These are phyloP conservation scores for Mycena sanguinolenta DNA, from an alignment of 768 basidiomycete species.

Conservation along the genomic window DNA sequence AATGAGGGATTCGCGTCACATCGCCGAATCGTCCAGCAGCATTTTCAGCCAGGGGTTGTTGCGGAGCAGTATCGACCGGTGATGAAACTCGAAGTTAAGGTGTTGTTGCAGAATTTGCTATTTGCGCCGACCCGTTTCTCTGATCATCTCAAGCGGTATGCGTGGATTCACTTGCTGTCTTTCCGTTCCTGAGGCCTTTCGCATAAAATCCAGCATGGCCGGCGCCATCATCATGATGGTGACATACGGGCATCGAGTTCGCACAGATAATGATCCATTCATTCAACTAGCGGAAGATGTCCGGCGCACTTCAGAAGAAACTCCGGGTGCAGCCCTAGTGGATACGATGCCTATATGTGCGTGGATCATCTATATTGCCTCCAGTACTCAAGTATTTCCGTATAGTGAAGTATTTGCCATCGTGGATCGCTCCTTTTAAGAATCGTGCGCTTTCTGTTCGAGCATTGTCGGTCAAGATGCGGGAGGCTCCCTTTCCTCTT, in stretches of 20 bases:
- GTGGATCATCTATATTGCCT: background rate
- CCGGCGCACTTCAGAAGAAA: constrained; percentile 11
- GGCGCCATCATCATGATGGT: constrained; percentile 24
- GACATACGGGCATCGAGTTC: constrained; percentile 18
- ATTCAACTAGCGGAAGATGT: constrained; percentile 16
- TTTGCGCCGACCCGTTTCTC: constrained; percentile 5
- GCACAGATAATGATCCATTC: constrained; percentile 12
- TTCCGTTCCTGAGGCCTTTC: background rate
- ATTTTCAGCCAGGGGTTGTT: constrained; percentile 18
- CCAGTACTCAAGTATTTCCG: background rate
- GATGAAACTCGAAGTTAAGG: constrained; percentile 12
- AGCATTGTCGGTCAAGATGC: constrained; percentile 18
- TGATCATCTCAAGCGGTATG: constrained; percentile 23
- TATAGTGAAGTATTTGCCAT: constrained; percentile 17
- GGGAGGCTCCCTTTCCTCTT: constrained; percentile 9
- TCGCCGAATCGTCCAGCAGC: constrained; percentile 21
- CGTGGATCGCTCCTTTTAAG: constrained; percentile 20
- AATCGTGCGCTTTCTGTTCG: constrained; percentile 1
- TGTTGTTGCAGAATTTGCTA: constrained; percentile 12
- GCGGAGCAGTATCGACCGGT: constrained; percentile 8
- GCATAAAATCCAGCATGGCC: constrained; percentile 7
- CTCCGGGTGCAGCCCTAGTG: constrained; percentile 18
- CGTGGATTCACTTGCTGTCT: background rate
- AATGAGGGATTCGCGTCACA: constrained; percentile 10
- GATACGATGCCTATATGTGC: constrained; percentile 13